phyloP scores from a whole-genome alignment of 176 grass and related monocot species.

The Aegilops speltoides region DNA sequence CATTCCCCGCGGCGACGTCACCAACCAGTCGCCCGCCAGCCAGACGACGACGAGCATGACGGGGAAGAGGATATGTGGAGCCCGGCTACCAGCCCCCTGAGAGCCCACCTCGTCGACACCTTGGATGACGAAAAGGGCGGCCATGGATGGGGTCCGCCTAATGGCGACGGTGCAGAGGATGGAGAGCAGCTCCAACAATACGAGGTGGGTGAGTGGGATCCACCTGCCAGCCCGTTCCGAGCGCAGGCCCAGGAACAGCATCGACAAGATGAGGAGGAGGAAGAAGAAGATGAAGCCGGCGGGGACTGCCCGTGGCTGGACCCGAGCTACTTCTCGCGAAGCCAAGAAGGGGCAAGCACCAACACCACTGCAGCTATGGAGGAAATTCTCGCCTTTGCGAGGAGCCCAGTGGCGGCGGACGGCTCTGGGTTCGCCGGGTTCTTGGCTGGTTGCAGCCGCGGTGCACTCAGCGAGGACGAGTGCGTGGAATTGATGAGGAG shows the following conservation, averaged over 20 bases:
- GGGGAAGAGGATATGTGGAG: background rate
- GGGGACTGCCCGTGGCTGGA: constrained; percentile 22
- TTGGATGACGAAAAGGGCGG: constrained; percentile 5
- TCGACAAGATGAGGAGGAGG: background rate
- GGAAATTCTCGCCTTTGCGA: constrained; percentile 33
- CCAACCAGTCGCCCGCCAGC: background rate
- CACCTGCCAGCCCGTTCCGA: constrained; percentile 7
- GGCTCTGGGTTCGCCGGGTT: constrained; percentile 13
- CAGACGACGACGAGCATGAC: background rate
- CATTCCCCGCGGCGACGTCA: background rate
- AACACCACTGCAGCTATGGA: constrained; percentile 28
- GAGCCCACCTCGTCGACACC: background rate
- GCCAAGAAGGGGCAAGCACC: constrained; percentile 8
- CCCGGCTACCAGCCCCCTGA: background rate
- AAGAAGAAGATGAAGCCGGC: background rate
- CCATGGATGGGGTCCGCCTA: background rate
- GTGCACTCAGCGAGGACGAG: background rate
- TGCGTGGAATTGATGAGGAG: constrained; percentile 22
- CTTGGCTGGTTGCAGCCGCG: background rate
- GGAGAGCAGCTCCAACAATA: background rate
- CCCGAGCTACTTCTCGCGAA: constrained; percentile 23
- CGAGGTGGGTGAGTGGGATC: constrained; percentile 13
- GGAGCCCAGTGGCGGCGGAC: background rate
- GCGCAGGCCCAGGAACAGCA: background rate
- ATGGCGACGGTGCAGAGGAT: background rate